phyloP scores from a whole-genome alignment of 208 protist species.

The Wallacemonas sp. region DNA sequence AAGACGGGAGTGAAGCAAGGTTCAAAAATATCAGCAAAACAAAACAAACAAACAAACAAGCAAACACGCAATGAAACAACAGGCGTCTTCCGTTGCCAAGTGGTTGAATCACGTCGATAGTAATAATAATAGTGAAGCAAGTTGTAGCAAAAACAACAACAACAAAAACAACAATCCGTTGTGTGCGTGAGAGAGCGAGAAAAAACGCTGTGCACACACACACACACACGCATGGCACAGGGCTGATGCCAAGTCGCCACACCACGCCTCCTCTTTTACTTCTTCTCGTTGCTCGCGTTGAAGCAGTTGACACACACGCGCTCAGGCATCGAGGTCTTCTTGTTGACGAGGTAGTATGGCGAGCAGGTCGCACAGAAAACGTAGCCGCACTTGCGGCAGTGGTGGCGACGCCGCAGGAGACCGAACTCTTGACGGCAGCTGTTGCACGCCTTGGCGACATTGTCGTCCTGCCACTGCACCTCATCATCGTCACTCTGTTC shows the following conservation, averaged over 20 bases:
- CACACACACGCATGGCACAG: too few relatives aligned
- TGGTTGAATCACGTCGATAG: too few relatives aligned
- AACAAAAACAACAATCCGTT: too few relatives aligned
- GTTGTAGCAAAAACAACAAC: too few relatives aligned
- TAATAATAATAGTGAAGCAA: too few relatives aligned
- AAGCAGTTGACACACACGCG: conserved; percentile 70
- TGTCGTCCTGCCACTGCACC: conserved; percentile 82
- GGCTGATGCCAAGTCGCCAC: too few relatives aligned
- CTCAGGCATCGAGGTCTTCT: conserved; percentile 40
- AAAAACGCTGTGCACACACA: not conserved
- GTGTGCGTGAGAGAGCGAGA: conserved; percentile 1
- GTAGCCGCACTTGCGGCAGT: conserved; percentile 83
- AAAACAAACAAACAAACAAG: not conserved
- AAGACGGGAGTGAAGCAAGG: not conserved
- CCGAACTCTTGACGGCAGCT: conserved; percentile 68
- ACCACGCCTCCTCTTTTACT: too few relatives aligned
- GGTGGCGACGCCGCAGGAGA: conserved; percentile 71
- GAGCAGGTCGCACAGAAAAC: conserved; percentile 85
- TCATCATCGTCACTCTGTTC: conserved; percentile 61
- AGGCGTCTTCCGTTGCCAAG: too few relatives aligned
- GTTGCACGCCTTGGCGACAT: conserved; percentile 69
- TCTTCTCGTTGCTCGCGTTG: conserved; percentile 36
- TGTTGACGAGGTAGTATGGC: conserved; percentile 44
- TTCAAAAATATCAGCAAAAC: not conserved
- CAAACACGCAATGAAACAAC: not conserved